phyloP scores from a whole-genome alignment of 176 grass and related monocot species.

The Puya raimondii region DNA sequence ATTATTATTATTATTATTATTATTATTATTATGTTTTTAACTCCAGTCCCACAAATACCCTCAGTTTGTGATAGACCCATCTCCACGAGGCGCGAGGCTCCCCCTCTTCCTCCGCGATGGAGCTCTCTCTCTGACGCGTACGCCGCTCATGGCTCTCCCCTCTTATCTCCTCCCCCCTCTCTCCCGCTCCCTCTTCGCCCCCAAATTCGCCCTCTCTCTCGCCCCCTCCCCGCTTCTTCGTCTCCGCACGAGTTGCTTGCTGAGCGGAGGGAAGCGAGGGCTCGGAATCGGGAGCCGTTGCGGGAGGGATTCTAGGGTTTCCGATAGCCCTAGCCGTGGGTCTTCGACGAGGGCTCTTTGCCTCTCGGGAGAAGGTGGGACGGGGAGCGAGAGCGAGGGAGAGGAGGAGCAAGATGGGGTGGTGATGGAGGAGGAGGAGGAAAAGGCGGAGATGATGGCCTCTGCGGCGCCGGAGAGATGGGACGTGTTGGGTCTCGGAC shows the following conservation, averaged over 20 bases:
- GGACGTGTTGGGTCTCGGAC: conserved; percentile 87
- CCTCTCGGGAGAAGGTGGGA: conserved; percentile 12
- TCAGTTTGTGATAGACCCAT: not conserved
- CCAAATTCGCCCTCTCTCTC: conserved; percentile 2
- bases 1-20: too few relatives aligned
- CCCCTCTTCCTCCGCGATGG: not conserved
- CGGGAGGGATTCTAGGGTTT: not conserved
- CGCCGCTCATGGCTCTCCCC: conserved; percentile 1
- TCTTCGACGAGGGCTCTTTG: conserved; percentile 3
- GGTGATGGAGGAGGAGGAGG: conserved; percentile 11
- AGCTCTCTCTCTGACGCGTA: not conserved
- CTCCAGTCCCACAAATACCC: too few relatives aligned
- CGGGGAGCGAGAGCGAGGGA: conserved; percentile 45
- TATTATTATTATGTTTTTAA: too few relatives aligned
- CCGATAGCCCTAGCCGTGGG: not conserved
- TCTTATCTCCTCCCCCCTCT: conserved; percentile 4
- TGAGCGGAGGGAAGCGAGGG: not conserved
- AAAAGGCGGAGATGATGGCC: conserved; percentile 26
- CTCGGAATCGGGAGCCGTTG: conserved; percentile 4
- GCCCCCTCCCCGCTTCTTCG: not conserved
- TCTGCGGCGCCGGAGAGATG: conserved; percentile 48
- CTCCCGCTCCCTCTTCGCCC: conserved; percentile 18
- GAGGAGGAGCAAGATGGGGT: conserved; percentile 10
- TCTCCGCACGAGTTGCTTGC: conserved; percentile 2
- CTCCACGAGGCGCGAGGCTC: conserved; percentile 12